Base-by-base conservation (phyloP, 345 rosid genomes). In the Pistacia vera region DNA sequence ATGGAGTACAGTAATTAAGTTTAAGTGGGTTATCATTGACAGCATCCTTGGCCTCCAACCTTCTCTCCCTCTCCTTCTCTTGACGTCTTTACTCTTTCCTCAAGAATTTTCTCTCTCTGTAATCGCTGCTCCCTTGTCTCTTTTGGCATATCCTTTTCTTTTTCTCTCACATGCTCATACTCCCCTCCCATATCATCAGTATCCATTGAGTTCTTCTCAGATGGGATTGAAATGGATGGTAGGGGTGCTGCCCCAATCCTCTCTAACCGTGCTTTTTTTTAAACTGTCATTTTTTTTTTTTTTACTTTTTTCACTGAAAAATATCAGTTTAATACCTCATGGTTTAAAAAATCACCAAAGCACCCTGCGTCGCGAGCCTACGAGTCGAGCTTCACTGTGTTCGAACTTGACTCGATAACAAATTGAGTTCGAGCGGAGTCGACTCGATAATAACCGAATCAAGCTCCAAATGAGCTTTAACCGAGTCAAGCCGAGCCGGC, bases 31-130 rank as follows among this genome's bases (percentile, higher is more conserved):
- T 22, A 22, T 22, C 22, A 22, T 22, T 86, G 0, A 97, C 93
- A 75, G 91, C 97, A 86, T 96, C 98, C 81, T 88, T 90, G 41
- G 93, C 90, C 71, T 90, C 91, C 84, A 90, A 46, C 68, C 93
- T 89, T 79, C 93, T 84, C 81, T 93, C 97, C 83, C 97, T 93
- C 87, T 92, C 95, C 90, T 97, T 93, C 77, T 96, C 97, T 51
- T 93, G 80, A 17, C 95, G 94, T 55, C 99, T 87, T 83, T 96
- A 98, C 80, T 89, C 97, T 87, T 83, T 96, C 99, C 80, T 89
- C 97, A 22, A 98, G 90, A 20, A 96, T 92, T 85, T 90, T 93
- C 85, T 92, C 99, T 6, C 99, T 85, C 63, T 87, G 88, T 76
- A 92, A 74, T 67, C 97, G 81, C 48, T 88, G 93, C 76, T 93